Conservation (phyloP, 1,284 basidiomycete species). For the Puccinia novopanici region DNA sequence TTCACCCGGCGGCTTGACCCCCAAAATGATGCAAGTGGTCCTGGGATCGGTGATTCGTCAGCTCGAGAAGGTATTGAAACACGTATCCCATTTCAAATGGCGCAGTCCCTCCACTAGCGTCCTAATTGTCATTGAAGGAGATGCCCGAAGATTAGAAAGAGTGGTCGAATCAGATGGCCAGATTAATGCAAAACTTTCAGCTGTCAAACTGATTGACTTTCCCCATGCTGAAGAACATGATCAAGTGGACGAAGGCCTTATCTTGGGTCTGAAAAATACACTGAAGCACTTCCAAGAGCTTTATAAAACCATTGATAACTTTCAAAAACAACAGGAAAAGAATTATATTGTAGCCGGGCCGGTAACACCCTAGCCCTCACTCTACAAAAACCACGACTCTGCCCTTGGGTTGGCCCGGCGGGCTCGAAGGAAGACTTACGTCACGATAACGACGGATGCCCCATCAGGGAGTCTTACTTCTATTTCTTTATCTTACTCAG, state of each 20-base stretch:
- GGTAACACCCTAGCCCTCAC: no score
- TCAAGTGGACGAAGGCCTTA: neutral
- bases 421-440: no score
- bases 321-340: no score
- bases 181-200: neutral
- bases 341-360: no score
- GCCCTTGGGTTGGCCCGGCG: no score
- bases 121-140: neutral
- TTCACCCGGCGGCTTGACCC: neutral
- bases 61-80: neutral
- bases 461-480: no score
- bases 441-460: no score
- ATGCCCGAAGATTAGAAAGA: conserved; percentile 1
- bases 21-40: neutral
- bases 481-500: no score
- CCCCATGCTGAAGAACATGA: neutral
- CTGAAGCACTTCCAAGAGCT: neutral
- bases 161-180: neutral
- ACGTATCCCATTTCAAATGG: neutral
- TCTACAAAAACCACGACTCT: no score
- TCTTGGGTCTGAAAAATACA: conserved; percentile 2
- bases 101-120: neutral
- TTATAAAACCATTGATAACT: neutral
- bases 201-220: conserved; percentile 3
- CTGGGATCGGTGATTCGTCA: conserved; percentile 4